Evolutionary conservation across 306 rosid genomes (phyloP).

Genomic region (Prinsepia uniflora): DNA sequence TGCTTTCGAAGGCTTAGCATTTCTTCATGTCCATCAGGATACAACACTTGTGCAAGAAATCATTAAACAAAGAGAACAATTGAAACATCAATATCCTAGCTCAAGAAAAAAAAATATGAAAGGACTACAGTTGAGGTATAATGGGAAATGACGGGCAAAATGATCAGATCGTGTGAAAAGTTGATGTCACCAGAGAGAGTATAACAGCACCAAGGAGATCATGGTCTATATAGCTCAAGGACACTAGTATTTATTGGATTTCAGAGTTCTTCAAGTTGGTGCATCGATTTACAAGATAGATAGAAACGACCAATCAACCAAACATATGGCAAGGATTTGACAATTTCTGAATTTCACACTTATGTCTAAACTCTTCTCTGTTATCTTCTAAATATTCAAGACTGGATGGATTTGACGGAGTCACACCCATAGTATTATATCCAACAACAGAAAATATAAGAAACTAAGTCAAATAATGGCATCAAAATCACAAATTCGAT

Average conservation of each 20-base stretch:
- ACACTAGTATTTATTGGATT: background rate
- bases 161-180: slow-evolving; percentile 5
- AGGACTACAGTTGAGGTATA: slow-evolving; percentile 8
- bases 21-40: slow-evolving; percentile 62
- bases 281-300: background rate
- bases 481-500: background rate
- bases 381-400: too few relatives aligned
- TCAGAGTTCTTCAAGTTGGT: too few relatives aligned
- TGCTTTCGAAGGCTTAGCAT: slow-evolving; percentile 50
- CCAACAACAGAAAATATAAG: too few relatives aligned
- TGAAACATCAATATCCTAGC: background rate
- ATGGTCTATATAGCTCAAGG: slow-evolving; percentile 25
- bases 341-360: too few relatives aligned
- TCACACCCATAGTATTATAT: too few relatives aligned
- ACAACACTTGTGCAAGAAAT: slow-evolving; percentile 39
- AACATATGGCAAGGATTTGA: background rate
- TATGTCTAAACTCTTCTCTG: too few relatives aligned
- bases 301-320: background rate
- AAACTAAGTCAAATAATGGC: too few relatives aligned
- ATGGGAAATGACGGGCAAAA: background rate
- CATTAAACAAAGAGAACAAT: slow-evolving; percentile 5
- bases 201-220: slow-evolving; percentile 18
- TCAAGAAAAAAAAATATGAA: slow-evolving; percentile 10
- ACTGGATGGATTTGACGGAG: too few relatives aligned
- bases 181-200: slow-evolving; percentile 17